These are phyloP conservation scores for Penicillium subrubescens DNA, from an alignment of 495 filamentous ascomycete species.

Conservation along the genomic window DNA sequence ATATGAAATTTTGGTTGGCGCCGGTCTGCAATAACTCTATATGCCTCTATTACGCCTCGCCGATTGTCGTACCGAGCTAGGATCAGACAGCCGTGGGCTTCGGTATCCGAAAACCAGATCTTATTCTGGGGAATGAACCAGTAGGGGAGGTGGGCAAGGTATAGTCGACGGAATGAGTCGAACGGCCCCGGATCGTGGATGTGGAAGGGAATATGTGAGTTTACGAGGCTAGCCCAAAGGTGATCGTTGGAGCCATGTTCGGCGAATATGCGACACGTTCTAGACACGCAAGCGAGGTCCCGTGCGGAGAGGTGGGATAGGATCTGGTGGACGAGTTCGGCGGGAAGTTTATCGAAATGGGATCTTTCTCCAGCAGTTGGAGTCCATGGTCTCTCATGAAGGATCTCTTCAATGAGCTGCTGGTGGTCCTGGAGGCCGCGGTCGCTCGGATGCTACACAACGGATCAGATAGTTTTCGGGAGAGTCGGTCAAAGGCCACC, in stretches of 20 bases:
- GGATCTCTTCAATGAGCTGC: slow-evolving; percentile 15
- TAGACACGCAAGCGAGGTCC: slow-evolving; percentile 57
- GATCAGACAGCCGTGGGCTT: slow-evolving; percentile 69
- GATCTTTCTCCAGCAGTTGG: slow-evolving; percentile 3
- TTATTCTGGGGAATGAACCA: slow-evolving; percentile 83
- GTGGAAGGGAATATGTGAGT: slow-evolving; percentile 58
- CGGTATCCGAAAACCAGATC: slow-evolving; percentile 81
- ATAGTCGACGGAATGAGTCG: slow-evolving; percentile 66
- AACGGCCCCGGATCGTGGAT: slow-evolving; percentile 56
- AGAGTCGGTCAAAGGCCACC: neutral
- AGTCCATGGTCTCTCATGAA: slow-evolving; percentile 9
- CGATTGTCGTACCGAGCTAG: slow-evolving; percentile 71
- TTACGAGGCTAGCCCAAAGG: slow-evolving; percentile 64
- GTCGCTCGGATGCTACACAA: slow-evolving; percentile 10
- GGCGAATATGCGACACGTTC: slow-evolving; percentile 57
- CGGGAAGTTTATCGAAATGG: slow-evolving; percentile 53
- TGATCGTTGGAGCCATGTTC: slow-evolving; percentile 55
- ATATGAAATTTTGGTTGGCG: slow-evolving; percentile 49
- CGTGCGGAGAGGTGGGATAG: slow-evolving; percentile 59
- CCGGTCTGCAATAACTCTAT: slow-evolving; percentile 70
- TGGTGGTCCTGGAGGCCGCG: slow-evolving; percentile 1
- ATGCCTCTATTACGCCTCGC: slow-evolving; percentile 76
- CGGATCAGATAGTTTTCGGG: neutral
- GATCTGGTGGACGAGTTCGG: slow-evolving; percentile 65
- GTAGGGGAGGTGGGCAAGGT: slow-evolving; percentile 70